Base-by-base conservation (phyloP, 192 early-diverging fungal species). In the Rhizoclosmatium sp. region DNA sequence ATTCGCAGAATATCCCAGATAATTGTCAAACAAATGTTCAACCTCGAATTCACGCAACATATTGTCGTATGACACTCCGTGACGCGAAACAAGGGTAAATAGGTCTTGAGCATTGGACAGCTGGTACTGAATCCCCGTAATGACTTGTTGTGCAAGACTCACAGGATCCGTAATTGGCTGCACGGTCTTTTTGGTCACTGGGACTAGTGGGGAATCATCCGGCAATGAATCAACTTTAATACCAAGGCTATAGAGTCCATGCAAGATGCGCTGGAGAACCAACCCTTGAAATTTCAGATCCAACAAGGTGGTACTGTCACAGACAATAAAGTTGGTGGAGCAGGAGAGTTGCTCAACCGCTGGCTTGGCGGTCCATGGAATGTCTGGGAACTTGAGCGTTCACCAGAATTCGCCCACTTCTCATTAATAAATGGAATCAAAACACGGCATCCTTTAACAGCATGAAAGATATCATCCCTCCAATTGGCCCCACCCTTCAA, bases 71-170 rank as follows among this genome's bases (percentile, higher is more conserved):
- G 76, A n/a, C 39, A 47, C 47, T 31, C 31, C 67, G 12, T 14
- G 12, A 31, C 54, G 12, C 12, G 78, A 79, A 39, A 79, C 68
- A 19, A 79, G 40, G 0, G 78, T 62, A 41, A 79, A 79, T 0
- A 79, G 58, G 45, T 79, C 78, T 49, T 79, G 78, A 12, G 78
- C 58, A 47, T 79, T 79, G 21, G 71, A 69, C 1, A 79, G 78
- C 48, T 79, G 78, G 44, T 49, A 46, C 42, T 79, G 78, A 39
- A 79, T 79, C 3, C 78, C 78, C 16, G 68, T 7, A 61, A 79
- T 69, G 45, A 79, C 68, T 61, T 79, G 78, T 47, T 79, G 47
- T 19, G 78, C 78, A 39, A 79, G 45, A 16, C 40, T 54, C n/a
- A 79, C 68, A 14, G 78, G 78, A 58, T 39, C 46, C 40, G 45